Percentiles rank a stretch among this genome's conserved stretches.
phyloP scores from a whole-genome alignment of 768 basidiomycete genomes.

The Rossbeevera mucosa region DNA sequence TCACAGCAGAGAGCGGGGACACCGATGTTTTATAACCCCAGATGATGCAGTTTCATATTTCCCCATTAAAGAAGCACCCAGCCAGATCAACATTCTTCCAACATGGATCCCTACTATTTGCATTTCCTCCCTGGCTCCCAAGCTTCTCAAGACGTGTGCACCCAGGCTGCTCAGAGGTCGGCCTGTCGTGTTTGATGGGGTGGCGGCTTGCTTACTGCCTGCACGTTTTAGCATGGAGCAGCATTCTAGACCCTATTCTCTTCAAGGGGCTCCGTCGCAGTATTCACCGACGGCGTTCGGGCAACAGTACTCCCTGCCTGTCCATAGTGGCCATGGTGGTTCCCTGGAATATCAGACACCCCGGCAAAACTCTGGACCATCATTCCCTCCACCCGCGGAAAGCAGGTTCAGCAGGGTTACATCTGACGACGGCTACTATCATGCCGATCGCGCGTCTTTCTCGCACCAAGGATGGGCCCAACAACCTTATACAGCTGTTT shows the following conservation, averaged over 20 bases:
- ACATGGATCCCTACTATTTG: conserved; percentile 16
- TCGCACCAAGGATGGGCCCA: conserved; percentile 6
- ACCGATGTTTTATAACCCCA: conserved; percentile 19
- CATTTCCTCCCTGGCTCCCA: conserved; percentile 4
- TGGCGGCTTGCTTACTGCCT: conserved; percentile 2
- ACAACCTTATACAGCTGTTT: neutral
- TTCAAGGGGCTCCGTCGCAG: neutral
- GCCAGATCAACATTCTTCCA: conserved; percentile 12
- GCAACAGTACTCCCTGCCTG: neutral
- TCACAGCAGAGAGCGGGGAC: conserved; percentile 14
- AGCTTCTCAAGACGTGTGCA: neutral
- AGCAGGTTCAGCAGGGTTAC: conserved; percentile 2
- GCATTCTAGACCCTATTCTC: neutral
- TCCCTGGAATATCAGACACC: conserved; percentile 1
- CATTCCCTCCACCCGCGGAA: conserved; percentile 3
- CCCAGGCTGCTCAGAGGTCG: conserved; percentile 12
- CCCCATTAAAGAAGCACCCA: conserved; percentile 21
- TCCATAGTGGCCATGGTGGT: neutral
- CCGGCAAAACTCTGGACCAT: conserved; percentile 3
- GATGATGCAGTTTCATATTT: conserved; percentile 11
- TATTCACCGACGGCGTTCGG: neutral
- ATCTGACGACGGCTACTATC: conserved; percentile 15
- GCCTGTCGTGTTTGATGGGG: conserved; percentile 7
- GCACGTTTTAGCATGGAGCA: conserved; percentile 10
- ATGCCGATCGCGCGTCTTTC: conserved; percentile 11